Evolutionary conservation across 73 alveolate species (phyloP).

Genomic region (Symbiodinium pilosum): DNA sequence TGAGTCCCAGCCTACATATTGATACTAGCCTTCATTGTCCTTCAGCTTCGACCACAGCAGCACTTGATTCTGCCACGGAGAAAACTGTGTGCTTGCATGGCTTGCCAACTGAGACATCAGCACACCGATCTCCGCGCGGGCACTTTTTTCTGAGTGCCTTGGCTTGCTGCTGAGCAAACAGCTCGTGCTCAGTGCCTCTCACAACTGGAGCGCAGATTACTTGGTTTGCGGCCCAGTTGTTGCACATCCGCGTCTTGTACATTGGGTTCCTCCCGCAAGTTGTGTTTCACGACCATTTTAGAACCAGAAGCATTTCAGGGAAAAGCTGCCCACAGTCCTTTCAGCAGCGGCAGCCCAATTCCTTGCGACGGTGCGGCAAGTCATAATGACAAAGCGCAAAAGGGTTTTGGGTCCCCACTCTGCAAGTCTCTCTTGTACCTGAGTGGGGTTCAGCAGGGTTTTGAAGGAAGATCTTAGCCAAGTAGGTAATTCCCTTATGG

Average conservation of each 20-base stretch:
- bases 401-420: neutral
- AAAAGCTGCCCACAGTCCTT: neutral
- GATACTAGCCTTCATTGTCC: no score
- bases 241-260: constrained; percentile 80
- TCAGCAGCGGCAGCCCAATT: neutral
- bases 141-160: neutral
- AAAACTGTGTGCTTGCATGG: no score
- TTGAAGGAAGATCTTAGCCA: no score
- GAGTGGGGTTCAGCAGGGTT: no score
- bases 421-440: constrained; percentile 1
- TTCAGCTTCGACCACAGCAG: no score
- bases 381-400: no score
- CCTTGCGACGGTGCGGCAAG: neutral
- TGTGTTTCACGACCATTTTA: no score
- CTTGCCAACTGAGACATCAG: neutral
- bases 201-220: no score
- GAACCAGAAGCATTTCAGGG: neutral
- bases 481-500: no score
- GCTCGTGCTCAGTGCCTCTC: no score
- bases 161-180: no score
- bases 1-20: neutral
- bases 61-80: no score
- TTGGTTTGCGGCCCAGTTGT: constrained; percentile 39
- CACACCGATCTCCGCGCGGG: neutral
- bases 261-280: constrained; percentile 31